These are phyloP conservation scores for Paramarasmius palmivorus DNA, from an alignment of 1,284 basidiomycete genomes.

Conservation along the genomic window DNA sequence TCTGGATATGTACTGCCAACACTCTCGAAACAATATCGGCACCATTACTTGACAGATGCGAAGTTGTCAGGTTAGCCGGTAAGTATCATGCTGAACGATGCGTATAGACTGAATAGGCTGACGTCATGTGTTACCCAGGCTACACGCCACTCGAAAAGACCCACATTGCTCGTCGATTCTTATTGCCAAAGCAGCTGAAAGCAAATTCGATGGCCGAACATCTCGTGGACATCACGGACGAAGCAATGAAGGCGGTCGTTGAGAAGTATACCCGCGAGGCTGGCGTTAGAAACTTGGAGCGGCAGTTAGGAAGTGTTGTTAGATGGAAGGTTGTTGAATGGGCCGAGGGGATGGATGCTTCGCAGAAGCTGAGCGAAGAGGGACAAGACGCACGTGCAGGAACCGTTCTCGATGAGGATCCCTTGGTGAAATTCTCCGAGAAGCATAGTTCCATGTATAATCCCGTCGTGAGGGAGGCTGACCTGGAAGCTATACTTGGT, in stretches of 20 bases:
- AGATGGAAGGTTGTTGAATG: slow-evolving; percentile 89
- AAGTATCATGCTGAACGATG: slow-evolving; percentile 23
- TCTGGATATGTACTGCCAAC: slow-evolving; percentile 91
- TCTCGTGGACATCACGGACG: slow-evolving; percentile 63
- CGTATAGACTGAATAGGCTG: not conserved
- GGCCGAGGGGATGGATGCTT: slow-evolving; percentile 65
- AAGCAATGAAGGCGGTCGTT: slow-evolving; percentile 70
- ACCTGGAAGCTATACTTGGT: slow-evolving; percentile 87
- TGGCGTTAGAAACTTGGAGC: slow-evolving; percentile 89
- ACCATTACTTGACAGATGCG: slow-evolving; percentile 78
- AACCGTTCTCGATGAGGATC: not conserved
- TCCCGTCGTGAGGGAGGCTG: slow-evolving; percentile 61
- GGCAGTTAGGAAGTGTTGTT: slow-evolving; percentile 84
- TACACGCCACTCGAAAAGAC: slow-evolving; percentile 92
- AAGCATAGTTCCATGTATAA: slow-evolving; percentile 45
- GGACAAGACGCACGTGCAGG: no score
- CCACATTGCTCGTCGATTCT: slow-evolving; percentile 83
- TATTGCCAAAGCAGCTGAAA: slow-evolving; percentile 81
- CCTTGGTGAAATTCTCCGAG: not conserved
- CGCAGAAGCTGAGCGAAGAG: no score
- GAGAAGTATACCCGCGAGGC: slow-evolving; percentile 86
- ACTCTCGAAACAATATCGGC: slow-evolving; percentile 86
- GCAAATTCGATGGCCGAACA: slow-evolving; percentile 65
- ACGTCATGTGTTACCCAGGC: slow-evolving; percentile 39
- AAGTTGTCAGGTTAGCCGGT: slow-evolving; percentile 71